phyloP scores from a whole-genome alignment of 2,329 filamentous ascomycete genomes.

The Fusarium proliferatum region DNA sequence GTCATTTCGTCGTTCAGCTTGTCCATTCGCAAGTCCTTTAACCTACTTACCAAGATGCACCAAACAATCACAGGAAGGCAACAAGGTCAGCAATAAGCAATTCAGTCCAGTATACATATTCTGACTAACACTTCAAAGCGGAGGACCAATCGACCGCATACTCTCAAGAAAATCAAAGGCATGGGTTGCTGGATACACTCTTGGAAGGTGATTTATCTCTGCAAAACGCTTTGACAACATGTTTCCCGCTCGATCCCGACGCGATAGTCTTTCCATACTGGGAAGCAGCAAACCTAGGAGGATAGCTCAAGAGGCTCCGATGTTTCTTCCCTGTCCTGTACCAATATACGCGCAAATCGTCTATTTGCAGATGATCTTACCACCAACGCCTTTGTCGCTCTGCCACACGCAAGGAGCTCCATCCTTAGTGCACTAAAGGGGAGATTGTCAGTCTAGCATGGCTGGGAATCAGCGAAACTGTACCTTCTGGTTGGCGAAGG shows the following conservation, averaged over 20 bases:
- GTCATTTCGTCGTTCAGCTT: not conserved
- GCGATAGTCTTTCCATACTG: not conserved
- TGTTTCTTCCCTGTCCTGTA: rapidly evolving
- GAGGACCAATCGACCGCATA: no score
- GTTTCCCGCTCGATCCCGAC: not conserved
- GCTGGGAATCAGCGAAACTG: not conserved
- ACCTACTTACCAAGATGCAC: not conserved
- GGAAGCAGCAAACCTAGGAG: not conserved
- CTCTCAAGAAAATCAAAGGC: not conserved
- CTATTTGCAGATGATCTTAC: not conserved
- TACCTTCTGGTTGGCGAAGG: not conserved
- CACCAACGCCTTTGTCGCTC: not conserved
- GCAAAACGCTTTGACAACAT: not conserved
- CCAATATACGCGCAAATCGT: no score
- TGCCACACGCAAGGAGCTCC: not conserved
- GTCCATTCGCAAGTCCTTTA: not conserved
- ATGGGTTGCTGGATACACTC: not conserved
- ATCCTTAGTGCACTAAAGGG: not conserved
- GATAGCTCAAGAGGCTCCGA: not conserved
- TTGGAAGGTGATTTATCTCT: not conserved
- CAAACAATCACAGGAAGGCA: not conserved
- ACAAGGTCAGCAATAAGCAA: not conserved
- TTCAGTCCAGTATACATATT: rapidly evolving
- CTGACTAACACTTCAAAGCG: rapidly evolving
- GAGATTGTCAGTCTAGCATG: not conserved